Percentiles rank a stretch among this genome's conserved stretches.
Conservation (phyloP, 1,139 yeast species). For the Hemisphaericaspora xylofermentans region DNA sequence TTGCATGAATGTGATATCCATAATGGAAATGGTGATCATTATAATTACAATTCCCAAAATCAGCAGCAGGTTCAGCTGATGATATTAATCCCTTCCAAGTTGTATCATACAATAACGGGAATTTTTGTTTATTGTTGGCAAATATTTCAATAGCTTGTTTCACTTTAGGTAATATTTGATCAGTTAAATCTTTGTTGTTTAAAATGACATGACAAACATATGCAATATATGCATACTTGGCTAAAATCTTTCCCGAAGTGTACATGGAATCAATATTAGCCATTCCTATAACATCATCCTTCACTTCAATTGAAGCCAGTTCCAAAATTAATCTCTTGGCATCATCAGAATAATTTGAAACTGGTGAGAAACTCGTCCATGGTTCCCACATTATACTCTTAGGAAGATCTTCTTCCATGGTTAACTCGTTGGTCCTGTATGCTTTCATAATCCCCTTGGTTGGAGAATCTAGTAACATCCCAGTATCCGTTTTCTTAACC, state of each 20-base stretch:
- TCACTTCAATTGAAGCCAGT: conserved; percentile 54
- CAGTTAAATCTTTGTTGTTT: conserved; percentile 46
- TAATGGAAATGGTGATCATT: conserved; percentile 85
- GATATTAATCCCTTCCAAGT: conserved; percentile 77
- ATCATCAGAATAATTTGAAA: conserved; percentile 35
- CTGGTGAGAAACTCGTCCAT: conserved; percentile 45
- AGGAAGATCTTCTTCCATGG: conserved; percentile 54
- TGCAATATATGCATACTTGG: conserved; percentile 71
- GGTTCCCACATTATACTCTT: conserved; percentile 55
- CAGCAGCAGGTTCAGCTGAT: conserved; percentile 63
- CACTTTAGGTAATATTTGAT: conserved; percentile 45
- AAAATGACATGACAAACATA: conserved; percentile 61
- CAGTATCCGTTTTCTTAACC: conserved; percentile 25
- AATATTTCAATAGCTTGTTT: conserved; percentile 62
- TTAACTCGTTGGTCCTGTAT: conserved; percentile 48
- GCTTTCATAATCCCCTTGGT: conserved; percentile 69
- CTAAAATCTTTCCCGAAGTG: conserved; percentile 70
- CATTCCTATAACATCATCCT: conserved; percentile 54
- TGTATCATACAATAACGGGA: conserved; percentile 64
- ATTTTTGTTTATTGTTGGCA: conserved; percentile 54
- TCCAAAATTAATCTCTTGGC: conserved; percentile 39
- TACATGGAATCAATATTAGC: conserved; percentile 74
- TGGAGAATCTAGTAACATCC: conserved; percentile 57
- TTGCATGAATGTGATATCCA: conserved; percentile 74
- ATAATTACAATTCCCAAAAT: conserved; percentile 75